Conservation (phyloP, 1,139 yeast genomes). For the Yamadazyma dushanensis region DNA sequence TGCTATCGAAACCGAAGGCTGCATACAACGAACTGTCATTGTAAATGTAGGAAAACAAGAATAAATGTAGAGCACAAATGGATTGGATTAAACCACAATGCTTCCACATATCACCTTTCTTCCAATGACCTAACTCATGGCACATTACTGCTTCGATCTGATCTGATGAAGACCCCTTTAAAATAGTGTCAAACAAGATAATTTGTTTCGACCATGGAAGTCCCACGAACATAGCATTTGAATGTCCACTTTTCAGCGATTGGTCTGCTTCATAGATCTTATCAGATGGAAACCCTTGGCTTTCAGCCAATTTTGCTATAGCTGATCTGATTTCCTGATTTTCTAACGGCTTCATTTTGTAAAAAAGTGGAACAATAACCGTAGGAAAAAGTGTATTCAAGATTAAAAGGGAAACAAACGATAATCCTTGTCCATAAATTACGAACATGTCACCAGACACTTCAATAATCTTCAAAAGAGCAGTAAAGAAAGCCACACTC, state of each 20-base stretch:
- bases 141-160: slow-evolving; percentile 84
- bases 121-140: slow-evolving; percentile 95
- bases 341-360: slow-evolving; percentile 82
- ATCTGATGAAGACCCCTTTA: slow-evolving; percentile 59
- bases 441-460: slow-evolving; percentile 2
- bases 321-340: slow-evolving; percentile 80
- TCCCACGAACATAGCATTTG: slow-evolving; percentile 86
- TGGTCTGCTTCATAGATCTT: slow-evolving; percentile 73
- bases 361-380: slow-evolving; percentile 83
- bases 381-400: slow-evolving; percentile 73
- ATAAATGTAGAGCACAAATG: neutral
- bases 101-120: slow-evolving; percentile 52
- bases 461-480: slow-evolving; percentile 1
- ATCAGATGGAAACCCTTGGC: slow-evolving; percentile 22
- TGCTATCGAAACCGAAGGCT: slow-evolving; percentile 7
- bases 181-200: slow-evolving; percentile 77
- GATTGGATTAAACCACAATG: slow-evolving; percentile 14
- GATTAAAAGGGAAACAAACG: slow-evolving; percentile 28
- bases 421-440: neutral
- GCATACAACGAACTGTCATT: slow-evolving; percentile 3
- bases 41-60: neutral
- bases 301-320: slow-evolving; percentile 73
- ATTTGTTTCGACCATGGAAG: slow-evolving; percentile 87
- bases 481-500: neutral
- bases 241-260: slow-evolving; percentile 81